Percentiles rank a stretch among this genome's conserved stretches.
phyloP scores from a whole-genome alignment of 2,329 filamentous ascomycete species.

The Colletotrichum incanum region DNA sequence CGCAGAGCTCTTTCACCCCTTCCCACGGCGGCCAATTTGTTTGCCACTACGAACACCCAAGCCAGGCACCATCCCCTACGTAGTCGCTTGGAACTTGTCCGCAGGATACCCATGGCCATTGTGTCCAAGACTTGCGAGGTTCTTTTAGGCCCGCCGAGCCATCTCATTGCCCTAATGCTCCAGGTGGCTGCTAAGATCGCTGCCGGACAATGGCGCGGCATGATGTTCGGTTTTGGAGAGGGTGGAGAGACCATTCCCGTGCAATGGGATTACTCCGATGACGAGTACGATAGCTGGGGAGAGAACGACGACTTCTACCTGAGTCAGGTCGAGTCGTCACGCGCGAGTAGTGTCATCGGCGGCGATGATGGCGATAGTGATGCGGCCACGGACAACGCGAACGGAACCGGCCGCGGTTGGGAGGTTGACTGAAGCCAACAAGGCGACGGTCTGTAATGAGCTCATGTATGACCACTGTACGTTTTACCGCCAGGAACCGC shows the following conservation, averaged over 20 bases:
- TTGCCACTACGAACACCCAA: slow-evolving; percentile 62
- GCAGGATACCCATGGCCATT: slow-evolving; percentile 73
- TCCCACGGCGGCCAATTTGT: slow-evolving; percentile 77
- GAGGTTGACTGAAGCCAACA: slow-evolving; percentile 43
- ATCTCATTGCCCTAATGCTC: slow-evolving; percentile 85
- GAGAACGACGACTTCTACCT: slow-evolving; percentile 67
- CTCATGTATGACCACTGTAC: slow-evolving; percentile 41
- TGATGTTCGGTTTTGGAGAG: slow-evolving; percentile 69
- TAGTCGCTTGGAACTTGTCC: slow-evolving; percentile 60
- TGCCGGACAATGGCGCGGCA: slow-evolving; percentile 74
- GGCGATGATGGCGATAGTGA: slow-evolving; percentile 40
- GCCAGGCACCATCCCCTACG: slow-evolving; percentile 51
- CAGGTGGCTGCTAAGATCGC: slow-evolving; percentile 85
- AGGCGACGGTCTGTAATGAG: slow-evolving; percentile 30
- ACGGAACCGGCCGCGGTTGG: slow-evolving; percentile 37
- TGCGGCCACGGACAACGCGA: slow-evolving; percentile 38
- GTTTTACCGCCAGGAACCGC: slow-evolving; percentile 27
- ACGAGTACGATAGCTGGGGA: slow-evolving; percentile 67
- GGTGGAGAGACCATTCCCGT: slow-evolving; percentile 69
- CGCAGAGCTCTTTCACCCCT: slow-evolving; percentile 76
- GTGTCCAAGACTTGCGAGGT: slow-evolving; percentile 84
- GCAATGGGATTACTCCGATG: slow-evolving; percentile 75
- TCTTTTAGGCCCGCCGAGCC: slow-evolving; percentile 84
- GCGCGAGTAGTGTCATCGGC: slow-evolving; percentile 31
- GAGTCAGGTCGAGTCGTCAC: slow-evolving; percentile 55